Base-by-base conservation (phyloP, 2,329 filamentous ascomycete species). In the Penicillium olsonii region DNA sequence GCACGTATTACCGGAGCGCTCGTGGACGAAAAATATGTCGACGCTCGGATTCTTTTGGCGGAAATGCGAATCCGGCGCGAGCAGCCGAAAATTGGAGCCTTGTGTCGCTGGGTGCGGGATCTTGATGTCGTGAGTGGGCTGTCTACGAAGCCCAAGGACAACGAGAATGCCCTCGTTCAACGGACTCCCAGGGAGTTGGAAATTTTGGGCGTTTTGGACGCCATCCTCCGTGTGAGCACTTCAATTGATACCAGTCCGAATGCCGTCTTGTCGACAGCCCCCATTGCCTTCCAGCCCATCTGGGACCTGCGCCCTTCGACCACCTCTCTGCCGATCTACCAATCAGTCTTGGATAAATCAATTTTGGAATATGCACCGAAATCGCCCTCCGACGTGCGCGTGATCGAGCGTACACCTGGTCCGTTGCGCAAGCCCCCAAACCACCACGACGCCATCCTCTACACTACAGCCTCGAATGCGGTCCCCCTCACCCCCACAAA, bases 61-160 rank as follows among this genome's bases (percentile, higher is more conserved):
- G 85, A 88, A 70, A 88, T 88, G 85, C 77, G 80, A 24, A 83
- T 88, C 15, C 75, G 85, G n/a, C 73, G 76, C 3, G 78, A 88
- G 53, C 78, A 81, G 15, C 85, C 85, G 0, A 87, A 87, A 57
- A 70, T 88, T 0, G 86, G 86, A 17, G 84, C 85, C 1, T 68
- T 88, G 7, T 88, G 85, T 65, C 81, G 86, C 48, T 89, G 86
- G 86, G 85, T 88, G 4, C 79, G 86, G 49, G 85, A 87, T 61
- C 72, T 88, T 20, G 85, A 88, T 59, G 81, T 87, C 19, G 81
- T 87, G 42, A 86, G 82, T 56, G 84, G 84, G 2, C 69, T 87
- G 7, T 83, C 83, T 3, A 82, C 83, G 18, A 74, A 80, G 45
- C 72, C 80, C 0, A 74, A 74, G 2, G 75, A 75, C 2, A 68